Conservation (phyloP, 495 filamentous ascomycete species). For the Platismatia glauca region DNA sequence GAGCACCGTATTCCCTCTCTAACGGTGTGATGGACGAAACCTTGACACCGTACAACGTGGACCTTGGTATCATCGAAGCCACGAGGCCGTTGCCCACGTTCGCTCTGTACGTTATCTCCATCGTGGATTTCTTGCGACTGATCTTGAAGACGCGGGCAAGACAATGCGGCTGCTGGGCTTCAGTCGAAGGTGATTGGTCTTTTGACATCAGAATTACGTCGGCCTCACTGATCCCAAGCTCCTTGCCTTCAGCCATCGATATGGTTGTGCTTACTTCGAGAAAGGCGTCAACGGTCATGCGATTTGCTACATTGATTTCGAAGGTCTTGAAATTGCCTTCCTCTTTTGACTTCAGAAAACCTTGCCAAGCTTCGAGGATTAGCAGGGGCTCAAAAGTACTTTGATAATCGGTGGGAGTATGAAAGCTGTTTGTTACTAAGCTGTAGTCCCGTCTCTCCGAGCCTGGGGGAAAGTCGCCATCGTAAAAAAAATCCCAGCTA, state of each 20-base stretch:
- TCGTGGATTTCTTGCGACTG: conserved; percentile 63
- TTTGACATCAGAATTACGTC: conserved; percentile 82
- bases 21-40: conserved; percentile 82
- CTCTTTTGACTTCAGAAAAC: conserved; percentile 80
- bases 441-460: conserved; percentile 59
- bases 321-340: conserved; percentile 70
- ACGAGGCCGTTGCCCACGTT: conserved; percentile 53
- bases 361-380: conserved; percentile 90
- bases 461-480: conserved; percentile 71
- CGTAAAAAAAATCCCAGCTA: conserved; percentile 86
- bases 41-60: conserved; percentile 64
- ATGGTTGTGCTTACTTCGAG: conserved; percentile 82
- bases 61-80: conserved; percentile 44
- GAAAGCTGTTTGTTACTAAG: conserved; percentile 66
- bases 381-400: conserved; percentile 83
- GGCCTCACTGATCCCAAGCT: conserved; percentile 66
- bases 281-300: conserved; percentile 84
- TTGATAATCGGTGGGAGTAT: conserved; percentile 69
- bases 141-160: conserved; percentile 75
- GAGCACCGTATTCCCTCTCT: conserved; percentile 87
- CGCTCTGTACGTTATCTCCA: conserved; percentile 79
- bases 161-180: conserved; percentile 61
- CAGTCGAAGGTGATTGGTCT: conserved; percentile 52
- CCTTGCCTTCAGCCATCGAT: conserved; percentile 56
- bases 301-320: conserved; percentile 74